Evolutionary conservation across 768 basidiomycete genomes (phyloP).

Genomic region (Aureoboletus auriporus): DNA sequence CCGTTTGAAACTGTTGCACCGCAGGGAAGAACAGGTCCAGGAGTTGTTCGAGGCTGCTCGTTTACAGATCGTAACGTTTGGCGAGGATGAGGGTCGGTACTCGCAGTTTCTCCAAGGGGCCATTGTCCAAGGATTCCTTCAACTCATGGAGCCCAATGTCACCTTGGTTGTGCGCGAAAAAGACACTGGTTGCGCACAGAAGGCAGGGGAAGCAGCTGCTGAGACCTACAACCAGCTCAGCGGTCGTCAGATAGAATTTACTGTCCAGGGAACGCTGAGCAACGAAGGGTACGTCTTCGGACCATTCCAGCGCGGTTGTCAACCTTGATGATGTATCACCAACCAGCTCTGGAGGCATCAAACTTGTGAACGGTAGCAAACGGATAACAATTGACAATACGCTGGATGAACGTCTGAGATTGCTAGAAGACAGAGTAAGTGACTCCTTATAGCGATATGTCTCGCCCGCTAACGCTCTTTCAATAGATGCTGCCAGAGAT

Average conservation of each 20-base stretch:
- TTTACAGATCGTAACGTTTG: conserved; percentile 54
- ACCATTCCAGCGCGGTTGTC: neutral
- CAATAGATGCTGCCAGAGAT: conserved; percentile 94
- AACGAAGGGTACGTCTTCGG: conserved; percentile 57
- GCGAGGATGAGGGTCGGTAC: conserved; percentile 67
- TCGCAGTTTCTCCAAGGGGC: conserved; percentile 77
- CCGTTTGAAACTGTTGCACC: conserved; percentile 83
- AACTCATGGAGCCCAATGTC: conserved; percentile 71
- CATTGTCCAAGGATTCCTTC: conserved; percentile 82
- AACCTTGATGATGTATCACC: neutral
- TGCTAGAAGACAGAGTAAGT: conserved; percentile 86
- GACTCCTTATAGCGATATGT: neutral
- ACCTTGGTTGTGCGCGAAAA: conserved; percentile 63
- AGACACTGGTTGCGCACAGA: conserved; percentile 57
- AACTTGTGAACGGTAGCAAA: conserved; percentile 63
- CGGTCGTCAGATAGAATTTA: conserved; percentile 57
- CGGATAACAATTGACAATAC: conserved; percentile 94
- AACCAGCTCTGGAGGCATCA: conserved; percentile 79
- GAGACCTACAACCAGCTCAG: conserved; percentile 73
- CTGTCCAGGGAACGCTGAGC: conserved; percentile 57
- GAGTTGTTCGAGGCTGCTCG: conserved; percentile 80
- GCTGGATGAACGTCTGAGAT: conserved; percentile 81
- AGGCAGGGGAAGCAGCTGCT: conserved; percentile 63
- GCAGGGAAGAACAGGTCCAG: conserved; percentile 88
- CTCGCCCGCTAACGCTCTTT: neutral